Evolutionary conservation across 495 filamentous ascomycete species (phyloP).

Genomic region (Podospora comata): DNA sequence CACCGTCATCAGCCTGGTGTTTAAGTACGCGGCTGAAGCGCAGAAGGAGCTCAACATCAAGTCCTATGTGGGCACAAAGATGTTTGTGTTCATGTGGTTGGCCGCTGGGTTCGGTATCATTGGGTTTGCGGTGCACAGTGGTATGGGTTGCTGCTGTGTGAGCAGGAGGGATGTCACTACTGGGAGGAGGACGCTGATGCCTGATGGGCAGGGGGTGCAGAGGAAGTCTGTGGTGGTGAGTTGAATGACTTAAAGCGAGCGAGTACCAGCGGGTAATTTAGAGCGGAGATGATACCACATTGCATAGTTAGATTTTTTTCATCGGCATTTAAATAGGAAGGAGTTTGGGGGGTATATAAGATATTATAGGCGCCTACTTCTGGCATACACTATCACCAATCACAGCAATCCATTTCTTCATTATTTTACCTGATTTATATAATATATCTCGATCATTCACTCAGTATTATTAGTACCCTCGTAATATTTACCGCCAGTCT

Average conservation of each 20-base stretch:
- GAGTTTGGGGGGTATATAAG: neutral
- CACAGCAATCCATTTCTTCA: no score
- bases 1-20: constrained; percentile 76
- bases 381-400: no score
- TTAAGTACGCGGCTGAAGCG: constrained; percentile 66
- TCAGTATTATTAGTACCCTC: no score
- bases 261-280: neutral
- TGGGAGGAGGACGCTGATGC: constrained; percentile 35
- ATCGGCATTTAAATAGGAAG: neutral
- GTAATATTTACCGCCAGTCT: no score
- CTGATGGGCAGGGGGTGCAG: constrained; percentile 8
- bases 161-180: constrained; percentile 57
- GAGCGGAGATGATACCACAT: neutral
- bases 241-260: neutral
- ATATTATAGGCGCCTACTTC: neutral
- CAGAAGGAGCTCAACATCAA: constrained; percentile 68
- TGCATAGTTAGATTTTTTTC: neutral
- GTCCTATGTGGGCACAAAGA: constrained; percentile 63
- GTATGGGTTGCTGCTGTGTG: constrained; percentile 71
- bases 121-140: constrained; percentile 67
- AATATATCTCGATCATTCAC: no score
- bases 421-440: no score
- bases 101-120: constrained; percentile 62
- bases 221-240: neutral
- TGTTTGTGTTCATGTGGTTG: constrained; percentile 92